Percentiles rank a stretch among this genome's conserved stretches.
Evolutionary conservation across 116 monocot species (phyloP).

Genomic region (Trichopus zeylanicus): DNA sequence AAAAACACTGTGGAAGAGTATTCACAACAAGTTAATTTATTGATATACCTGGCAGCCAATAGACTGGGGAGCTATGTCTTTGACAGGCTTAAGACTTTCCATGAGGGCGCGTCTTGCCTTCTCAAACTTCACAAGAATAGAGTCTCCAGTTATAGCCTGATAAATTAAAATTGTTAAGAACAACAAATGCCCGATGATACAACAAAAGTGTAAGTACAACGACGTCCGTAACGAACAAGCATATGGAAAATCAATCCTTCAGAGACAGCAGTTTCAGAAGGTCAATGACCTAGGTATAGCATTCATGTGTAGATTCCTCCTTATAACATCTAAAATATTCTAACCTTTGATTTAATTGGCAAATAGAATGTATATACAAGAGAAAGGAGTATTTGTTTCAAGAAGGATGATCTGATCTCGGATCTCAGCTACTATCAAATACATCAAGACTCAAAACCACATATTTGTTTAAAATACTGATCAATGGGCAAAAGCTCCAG

Average conservation of each 20-base stretch:
- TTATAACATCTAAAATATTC: too few species aligned
- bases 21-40: neutral
- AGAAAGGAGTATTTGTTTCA: too few species aligned
- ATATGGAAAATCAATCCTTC: neutral
- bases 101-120: slow-evolving; percentile 58
- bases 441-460: too few species aligned
- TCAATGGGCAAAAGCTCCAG: too few species aligned
- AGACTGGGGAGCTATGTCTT: slow-evolving; percentile 51
- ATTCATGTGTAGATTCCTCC: too few species aligned
- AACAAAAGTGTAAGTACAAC: neutral
- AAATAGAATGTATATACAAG: too few species aligned
- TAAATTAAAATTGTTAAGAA: neutral
- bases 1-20: neutral
- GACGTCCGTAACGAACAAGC: neutral
- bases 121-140: slow-evolving; percentile 69
- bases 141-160: slow-evolving; percentile 73
- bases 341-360: too few species aligned
- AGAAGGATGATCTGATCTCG: too few species aligned
- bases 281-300: too few species aligned
- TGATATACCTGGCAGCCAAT: slow-evolving; percentile 55
- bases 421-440: too few species aligned
- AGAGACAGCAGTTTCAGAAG: too few species aligned
- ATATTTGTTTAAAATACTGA: too few species aligned
- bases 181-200: neutral
- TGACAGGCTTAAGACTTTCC: slow-evolving; percentile 48